Evolutionary conservation across 1,139 yeast genomes (phyloP).

Genomic region (Suhomyces bribrorum): DNA sequence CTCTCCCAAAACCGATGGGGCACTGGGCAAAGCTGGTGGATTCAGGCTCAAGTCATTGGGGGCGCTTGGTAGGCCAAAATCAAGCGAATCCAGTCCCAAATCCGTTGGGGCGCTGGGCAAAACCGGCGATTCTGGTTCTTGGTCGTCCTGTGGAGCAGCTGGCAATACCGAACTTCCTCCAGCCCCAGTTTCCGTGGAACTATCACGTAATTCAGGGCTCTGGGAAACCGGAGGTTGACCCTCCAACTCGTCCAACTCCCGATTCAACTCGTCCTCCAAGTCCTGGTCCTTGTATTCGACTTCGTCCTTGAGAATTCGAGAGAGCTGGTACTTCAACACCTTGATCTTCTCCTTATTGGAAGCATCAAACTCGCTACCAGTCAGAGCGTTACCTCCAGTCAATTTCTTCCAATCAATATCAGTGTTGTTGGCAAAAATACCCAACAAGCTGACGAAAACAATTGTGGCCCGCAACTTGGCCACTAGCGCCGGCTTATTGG

Average conservation of each 20-base stretch:
- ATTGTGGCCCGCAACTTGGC: conserved; percentile 40
- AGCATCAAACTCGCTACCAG: conserved; percentile 28
- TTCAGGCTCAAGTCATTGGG: not conserved
- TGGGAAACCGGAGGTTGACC: conserved; percentile 3
- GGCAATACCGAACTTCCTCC: conserved; percentile 15
- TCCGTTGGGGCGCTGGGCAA: conserved; percentile 13
- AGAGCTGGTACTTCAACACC: conserved; percentile 41
- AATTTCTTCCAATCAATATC: conserved; percentile 34
- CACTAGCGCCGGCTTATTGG: conserved; percentile 29
- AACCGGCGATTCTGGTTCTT: conserved; percentile 6
- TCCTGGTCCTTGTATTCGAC: conserved; percentile 33
- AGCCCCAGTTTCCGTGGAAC: conserved; percentile 7
- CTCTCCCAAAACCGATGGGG: conserved; percentile 2
- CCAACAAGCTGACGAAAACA: conserved; percentile 35
- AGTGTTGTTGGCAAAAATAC: conserved; percentile 30
- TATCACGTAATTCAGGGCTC: conserved; percentile 1
- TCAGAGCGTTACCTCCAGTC: conserved; percentile 34
- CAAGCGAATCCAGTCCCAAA: not conserved
- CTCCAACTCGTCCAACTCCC: conserved; percentile 25
- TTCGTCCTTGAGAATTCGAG: conserved; percentile 42
- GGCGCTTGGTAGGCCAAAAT: not conserved
- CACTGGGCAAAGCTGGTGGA: conserved; percentile 1
- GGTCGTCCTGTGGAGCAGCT: conserved; percentile 19
- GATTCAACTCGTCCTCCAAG: conserved; percentile 29
- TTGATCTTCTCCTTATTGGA: conserved; percentile 39